Evolutionary conservation across 2,329 filamentous ascomycete species (phyloP).

Genomic region (Didymella arachidicola): DNA sequence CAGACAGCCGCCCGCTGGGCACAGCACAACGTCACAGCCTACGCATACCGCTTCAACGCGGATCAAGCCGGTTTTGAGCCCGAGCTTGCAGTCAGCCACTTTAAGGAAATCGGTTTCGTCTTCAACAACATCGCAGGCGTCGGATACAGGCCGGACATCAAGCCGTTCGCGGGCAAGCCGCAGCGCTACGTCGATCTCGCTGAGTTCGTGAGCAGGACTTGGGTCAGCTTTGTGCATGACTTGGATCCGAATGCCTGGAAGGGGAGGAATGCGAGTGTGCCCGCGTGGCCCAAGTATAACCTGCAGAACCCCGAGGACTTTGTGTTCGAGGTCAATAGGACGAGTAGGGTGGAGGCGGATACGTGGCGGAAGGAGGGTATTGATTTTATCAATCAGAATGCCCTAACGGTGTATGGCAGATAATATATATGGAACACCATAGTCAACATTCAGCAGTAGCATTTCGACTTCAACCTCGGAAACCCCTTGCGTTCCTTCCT

Average conservation of each 20-base stretch:
- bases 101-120: constrained; percentile 55
- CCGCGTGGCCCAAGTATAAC: constrained; percentile 24
- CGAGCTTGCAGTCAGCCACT: constrained; percentile 58
- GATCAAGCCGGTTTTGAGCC: constrained; percentile 48
- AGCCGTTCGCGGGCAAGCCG: constrained; percentile 37
- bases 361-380: constrained; percentile 54
- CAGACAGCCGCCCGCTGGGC: constrained; percentile 59
- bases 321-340: constrained; percentile 53
- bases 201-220: constrained; percentile 49
- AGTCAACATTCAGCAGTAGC: not conserved
- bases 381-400: constrained; percentile 44
- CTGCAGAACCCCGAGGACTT: constrained; percentile 46
- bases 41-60: constrained; percentile 68
- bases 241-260: constrained; percentile 40
- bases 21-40: constrained; percentile 56
- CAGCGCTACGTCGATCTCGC: constrained; percentile 46
- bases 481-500: not conserved
- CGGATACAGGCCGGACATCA: constrained; percentile 47
- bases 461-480: not conserved
- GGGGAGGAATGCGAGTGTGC: not conserved
- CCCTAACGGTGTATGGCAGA: constrained; percentile 17
- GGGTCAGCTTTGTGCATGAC: constrained; percentile 52
- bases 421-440: not conserved
- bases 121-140: constrained; percentile 53
- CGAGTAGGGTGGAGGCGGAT: constrained; percentile 47